phyloP scores from a whole-genome alignment of 306 rosid genomes.

The Medicago arabica region DNA sequence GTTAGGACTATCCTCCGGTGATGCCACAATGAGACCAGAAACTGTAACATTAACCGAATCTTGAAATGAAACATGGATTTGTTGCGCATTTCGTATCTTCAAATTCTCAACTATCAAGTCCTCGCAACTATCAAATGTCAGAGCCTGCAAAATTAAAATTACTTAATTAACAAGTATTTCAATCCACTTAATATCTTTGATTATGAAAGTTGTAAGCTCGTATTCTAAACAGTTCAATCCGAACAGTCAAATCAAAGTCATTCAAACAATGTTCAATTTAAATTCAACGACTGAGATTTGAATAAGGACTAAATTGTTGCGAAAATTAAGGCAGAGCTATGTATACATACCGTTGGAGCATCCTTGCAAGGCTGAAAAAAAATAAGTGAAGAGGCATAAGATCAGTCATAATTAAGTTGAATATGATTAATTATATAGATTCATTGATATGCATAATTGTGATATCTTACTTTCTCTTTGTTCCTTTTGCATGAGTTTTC shows the following conservation, averaged over 20 bases:
- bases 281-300: background rate
- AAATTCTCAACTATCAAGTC: constrained; percentile 56
- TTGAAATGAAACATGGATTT: constrained; percentile 64
- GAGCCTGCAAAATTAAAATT: constrained; percentile 53
- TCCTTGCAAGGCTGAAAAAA: constrained; percentile 75
- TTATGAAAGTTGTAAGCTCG: background rate
- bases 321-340: background rate
- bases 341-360: constrained; percentile 77
- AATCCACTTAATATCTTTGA: background rate
- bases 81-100: constrained; percentile 57
- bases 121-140: constrained; percentile 58
- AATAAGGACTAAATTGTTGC: background rate
- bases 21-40: constrained; percentile 46
- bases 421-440: background rate
- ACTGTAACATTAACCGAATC: constrained; percentile 51
- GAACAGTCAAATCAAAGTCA: background rate
- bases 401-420: constrained; percentile 21
- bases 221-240: background rate
- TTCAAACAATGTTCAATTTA: background rate
- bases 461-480: constrained; percentile 49
- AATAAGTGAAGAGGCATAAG: background rate
- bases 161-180: background rate
- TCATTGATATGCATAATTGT: background rate
- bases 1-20: constrained; percentile 73
- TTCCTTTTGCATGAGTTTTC: constrained; percentile 69